Conservation (phyloP, 2,329 filamentous ascomycete species). For the Zymoseptoria crescenta region DNA sequence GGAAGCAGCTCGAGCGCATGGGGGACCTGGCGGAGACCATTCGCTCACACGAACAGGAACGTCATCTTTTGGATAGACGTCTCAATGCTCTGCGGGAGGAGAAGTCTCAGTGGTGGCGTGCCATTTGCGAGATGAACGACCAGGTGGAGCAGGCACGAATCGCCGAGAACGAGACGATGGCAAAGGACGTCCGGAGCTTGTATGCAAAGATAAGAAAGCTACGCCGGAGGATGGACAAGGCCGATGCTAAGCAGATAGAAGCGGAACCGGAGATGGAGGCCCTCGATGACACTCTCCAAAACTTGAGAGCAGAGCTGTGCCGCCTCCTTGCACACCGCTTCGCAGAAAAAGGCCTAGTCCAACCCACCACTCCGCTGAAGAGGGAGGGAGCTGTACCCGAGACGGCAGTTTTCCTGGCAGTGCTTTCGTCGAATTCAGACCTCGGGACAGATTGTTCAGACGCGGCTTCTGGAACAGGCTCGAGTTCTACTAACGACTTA, state of each 20-base stretch:
- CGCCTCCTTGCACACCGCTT: background rate
- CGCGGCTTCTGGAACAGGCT: background rate
- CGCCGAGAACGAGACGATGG: background rate
- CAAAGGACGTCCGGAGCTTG: background rate
- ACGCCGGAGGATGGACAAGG: background rate
- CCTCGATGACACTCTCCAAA: background rate
- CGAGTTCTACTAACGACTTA: background rate
- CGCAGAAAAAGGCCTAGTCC: background rate
- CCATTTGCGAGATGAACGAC: background rate
- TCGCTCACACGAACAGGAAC: background rate
- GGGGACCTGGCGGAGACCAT: background rate
- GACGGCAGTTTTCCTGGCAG: background rate
- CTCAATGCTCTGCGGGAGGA: background rate
- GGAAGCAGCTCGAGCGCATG: background rate
- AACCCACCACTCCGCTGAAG: background rate
- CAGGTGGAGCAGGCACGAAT: background rate
- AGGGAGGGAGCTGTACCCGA: background rate
- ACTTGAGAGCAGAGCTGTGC: background rate
- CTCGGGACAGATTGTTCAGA: background rate
- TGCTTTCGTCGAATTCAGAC: background rate
- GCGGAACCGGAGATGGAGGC: background rate
- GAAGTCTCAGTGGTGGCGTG: background rate
- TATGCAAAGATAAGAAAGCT: background rate
- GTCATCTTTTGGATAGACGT: background rate
- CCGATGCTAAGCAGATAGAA: background rate